phyloP scores from a whole-genome alignment of 768 basidiomycete species.

The Mycena maculata region DNA sequence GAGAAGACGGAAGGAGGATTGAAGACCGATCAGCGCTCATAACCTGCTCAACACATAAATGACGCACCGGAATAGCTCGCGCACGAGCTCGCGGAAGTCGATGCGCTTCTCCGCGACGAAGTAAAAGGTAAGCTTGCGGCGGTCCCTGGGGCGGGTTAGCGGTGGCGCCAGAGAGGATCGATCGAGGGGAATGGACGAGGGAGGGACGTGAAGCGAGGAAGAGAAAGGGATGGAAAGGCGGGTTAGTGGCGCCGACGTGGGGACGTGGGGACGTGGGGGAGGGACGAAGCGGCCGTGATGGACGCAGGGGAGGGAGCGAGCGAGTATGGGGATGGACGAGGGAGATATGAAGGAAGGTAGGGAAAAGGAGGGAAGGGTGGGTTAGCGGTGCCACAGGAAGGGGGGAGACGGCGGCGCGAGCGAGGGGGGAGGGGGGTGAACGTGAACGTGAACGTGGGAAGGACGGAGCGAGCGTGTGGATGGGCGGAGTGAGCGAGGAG shows the following conservation, averaged over 20 bases:
- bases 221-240: background rate
- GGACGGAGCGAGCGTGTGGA: background rate
- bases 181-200: too few species aligned
- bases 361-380: background rate
- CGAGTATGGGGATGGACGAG: too few species aligned
- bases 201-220: background rate
- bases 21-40: too few species aligned
- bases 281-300: too few species aligned
- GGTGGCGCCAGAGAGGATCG: background rate
- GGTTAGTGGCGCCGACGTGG: too few species aligned
- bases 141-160: constrained; percentile 71
- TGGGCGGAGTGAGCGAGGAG: background rate
- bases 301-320: too few species aligned
- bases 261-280: too few species aligned
- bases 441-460: too few species aligned
- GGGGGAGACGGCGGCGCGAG: too few species aligned
- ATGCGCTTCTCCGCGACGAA: constrained; percentile 96
- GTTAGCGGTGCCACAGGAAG: background rate
- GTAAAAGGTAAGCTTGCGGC: constrained; percentile 98
- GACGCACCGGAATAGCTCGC: constrained; percentile 89
- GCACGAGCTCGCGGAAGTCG: constrained; percentile 95
- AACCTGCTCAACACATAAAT: too few species aligned
- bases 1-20: too few species aligned
- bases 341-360: background rate
- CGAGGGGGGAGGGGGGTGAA: too few species aligned